Percentiles rank a stretch among this genome's conserved stretches.
These are phyloP conservation scores for Pythium phragmiticola DNA, from an alignment of 352 stramenopile genomes.

Conservation along the genomic window DNA sequence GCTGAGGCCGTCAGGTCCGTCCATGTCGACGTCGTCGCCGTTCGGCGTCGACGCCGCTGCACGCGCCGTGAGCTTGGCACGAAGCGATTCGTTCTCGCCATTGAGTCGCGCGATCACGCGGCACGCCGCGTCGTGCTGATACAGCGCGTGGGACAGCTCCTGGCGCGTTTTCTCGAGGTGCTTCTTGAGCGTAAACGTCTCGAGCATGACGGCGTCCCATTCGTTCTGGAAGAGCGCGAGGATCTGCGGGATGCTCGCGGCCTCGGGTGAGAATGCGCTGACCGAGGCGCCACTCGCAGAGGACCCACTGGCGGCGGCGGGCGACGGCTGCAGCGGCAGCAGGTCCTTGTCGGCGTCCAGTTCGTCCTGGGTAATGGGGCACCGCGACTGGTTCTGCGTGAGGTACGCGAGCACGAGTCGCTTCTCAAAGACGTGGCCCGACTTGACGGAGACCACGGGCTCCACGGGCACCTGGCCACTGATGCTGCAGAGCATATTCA, in stretches of 20 bases:
- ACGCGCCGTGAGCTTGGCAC: slow-evolving; percentile 31
- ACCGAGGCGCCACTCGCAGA: background rate
- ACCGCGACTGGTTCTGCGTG: slow-evolving; percentile 64
- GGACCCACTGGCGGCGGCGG: slow-evolving; percentile 7
- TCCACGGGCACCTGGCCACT: slow-evolving; percentile 80
- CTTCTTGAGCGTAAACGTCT: slow-evolving; percentile 94
- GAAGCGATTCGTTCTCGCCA: slow-evolving; percentile 64
- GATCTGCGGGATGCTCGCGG: slow-evolving; percentile 63
- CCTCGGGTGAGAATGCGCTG: slow-evolving; percentile 37
- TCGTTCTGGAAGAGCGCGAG: slow-evolving; percentile 87
- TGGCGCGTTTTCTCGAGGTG: slow-evolving; percentile 93
- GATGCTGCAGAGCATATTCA: slow-evolving; percentile 73
- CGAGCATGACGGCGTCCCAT: slow-evolving; percentile 93
- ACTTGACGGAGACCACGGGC: slow-evolving; percentile 83
- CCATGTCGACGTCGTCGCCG: slow-evolving; percentile 58
- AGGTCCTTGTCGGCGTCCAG: slow-evolving; percentile 66
- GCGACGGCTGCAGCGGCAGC: slow-evolving; percentile 49
- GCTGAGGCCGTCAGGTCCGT: slow-evolving; percentile 25
- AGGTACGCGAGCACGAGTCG: slow-evolving; percentile 81
- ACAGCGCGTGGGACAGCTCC: slow-evolving; percentile 93
- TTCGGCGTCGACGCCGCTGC: slow-evolving; percentile 19
- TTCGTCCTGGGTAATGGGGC: slow-evolving; percentile 66
- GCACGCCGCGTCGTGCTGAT: slow-evolving; percentile 96
- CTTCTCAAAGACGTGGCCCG: slow-evolving; percentile 88
- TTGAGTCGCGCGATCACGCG: slow-evolving; percentile 93